A percentile compares a stretch with the other conserved stretches of the same genome.
These are phyloP conservation scores for Xylaria sp. DNA, from an alignment of 2,329 filamentous ascomycete genomes.

Conservation along the genomic window DNA sequence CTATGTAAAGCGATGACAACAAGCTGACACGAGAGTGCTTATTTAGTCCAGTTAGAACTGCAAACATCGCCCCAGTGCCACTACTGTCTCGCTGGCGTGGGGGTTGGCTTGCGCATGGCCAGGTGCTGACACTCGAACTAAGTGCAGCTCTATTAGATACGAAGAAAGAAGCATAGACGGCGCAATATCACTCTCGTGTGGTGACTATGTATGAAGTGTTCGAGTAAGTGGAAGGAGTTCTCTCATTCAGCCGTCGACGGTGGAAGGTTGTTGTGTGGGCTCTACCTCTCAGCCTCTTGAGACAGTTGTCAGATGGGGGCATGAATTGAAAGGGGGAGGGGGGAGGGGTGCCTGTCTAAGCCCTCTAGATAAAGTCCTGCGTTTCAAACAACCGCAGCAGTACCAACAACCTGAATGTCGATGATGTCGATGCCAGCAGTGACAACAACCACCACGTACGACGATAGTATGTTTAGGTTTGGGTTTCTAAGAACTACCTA, in stretches of 20 bases:
- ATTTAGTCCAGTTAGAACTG: slow-evolving; percentile 9
- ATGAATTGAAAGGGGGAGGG: too few relatives aligned
- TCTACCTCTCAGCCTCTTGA: neutral
- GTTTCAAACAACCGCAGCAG: too few relatives aligned
- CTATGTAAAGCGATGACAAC: slow-evolving; percentile 4
- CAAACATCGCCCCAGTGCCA: slow-evolving; percentile 15
- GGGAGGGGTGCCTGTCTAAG: too few relatives aligned
- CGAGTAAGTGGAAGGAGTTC: slow-evolving; percentile 32
- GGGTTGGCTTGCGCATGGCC: slow-evolving; percentile 14
- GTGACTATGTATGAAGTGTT: slow-evolving; percentile 34
- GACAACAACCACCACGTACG: neutral
- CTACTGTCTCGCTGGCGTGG: slow-evolving; percentile 2
- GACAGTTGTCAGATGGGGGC: slow-evolving; percentile 6
- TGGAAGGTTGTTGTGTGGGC: slow-evolving; percentile 6
- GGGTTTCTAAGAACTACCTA: neutral
- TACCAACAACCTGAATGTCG: neutral
- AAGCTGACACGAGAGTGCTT: slow-evolving; percentile 23
- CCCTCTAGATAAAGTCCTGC: too few relatives aligned
- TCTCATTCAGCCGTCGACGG: slow-evolving; percentile 7
- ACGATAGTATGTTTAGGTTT: neutral
- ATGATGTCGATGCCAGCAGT: neutral
- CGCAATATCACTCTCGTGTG: slow-evolving; percentile 15
- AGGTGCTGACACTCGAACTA: slow-evolving; percentile 21
- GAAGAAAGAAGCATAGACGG: neutral
- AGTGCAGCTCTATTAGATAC: slow-evolving; percentile 17